Conservation (phyloP, 75 land plant genomes). For the Pseudotsuga menziesii region DNA sequence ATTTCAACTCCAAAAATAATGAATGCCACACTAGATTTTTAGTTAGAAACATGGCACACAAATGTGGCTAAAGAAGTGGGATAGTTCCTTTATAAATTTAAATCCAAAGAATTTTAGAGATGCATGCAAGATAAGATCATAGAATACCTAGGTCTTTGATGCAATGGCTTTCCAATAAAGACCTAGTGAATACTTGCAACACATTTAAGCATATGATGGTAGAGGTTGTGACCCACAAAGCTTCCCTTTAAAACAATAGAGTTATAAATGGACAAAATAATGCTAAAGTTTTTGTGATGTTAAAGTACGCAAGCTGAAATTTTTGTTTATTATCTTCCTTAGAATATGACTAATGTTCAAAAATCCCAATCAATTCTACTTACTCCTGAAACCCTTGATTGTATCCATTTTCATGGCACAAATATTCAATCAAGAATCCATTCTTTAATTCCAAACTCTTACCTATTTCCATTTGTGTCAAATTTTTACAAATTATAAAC, state of each 20-base stretch:
- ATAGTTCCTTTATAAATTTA: not conserved
- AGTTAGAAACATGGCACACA: not conserved
- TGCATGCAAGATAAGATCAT: conserved; percentile 7
- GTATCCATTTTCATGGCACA: not conserved
- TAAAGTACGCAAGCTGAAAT: not conserved
- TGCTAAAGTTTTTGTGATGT: too few relatives aligned
- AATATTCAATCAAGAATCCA: not conserved
- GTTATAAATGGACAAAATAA: not conserved
- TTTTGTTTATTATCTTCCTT: conserved; percentile 4
- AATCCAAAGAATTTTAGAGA: not conserved
- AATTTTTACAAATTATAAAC: not conserved
- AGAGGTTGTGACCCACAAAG: conserved; percentile 45
- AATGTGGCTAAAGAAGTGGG: too few relatives aligned
- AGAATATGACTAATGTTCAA: not conserved
- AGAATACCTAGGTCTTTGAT: conserved; percentile 70
- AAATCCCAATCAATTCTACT: not conserved
- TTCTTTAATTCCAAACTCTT: not conserved
- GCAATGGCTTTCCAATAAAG: conserved; percentile 83
- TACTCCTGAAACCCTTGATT: not conserved
- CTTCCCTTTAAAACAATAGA: not conserved
- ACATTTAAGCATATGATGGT: conserved; percentile 93
- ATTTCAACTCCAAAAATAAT: not conserved
- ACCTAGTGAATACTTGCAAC: conserved; percentile 88
- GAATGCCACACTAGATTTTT: not conserved
- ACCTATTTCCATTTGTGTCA: not conserved